Evolutionary conservation across 2,329 filamentous ascomycete genomes (phyloP).

Genomic region (Graphilbum ipis-grandicollis): DNA sequence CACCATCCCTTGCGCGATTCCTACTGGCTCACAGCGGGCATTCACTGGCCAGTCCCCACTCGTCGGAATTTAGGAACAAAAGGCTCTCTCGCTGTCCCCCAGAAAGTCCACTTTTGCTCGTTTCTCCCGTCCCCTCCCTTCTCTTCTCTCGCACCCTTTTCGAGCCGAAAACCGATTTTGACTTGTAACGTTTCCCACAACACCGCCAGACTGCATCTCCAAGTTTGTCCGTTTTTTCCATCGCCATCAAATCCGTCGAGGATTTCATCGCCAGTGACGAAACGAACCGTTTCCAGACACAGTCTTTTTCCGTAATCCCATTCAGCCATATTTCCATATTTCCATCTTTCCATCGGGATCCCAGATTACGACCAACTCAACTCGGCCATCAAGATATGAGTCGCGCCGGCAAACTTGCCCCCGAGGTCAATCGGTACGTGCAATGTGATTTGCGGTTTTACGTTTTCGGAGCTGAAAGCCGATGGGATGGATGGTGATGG

Average conservation of each 20-base stretch:
- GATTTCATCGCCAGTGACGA: no score
- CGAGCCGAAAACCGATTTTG: not conserved
- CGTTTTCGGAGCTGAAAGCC: no score
- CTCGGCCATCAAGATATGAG: conserved; percentile 61
- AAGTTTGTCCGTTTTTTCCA: not conserved
- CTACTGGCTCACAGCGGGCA: no score
- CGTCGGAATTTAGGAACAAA: not conserved
- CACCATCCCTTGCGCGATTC: no score
- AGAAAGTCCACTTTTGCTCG: not conserved
- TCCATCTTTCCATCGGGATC: not conserved
- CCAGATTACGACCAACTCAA: not conserved
- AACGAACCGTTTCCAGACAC: no score
- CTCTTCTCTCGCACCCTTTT: not conserved
- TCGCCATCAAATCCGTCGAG: no score
- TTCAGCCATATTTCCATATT: no score
- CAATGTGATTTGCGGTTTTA: no score
- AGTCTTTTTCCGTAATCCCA: no score
- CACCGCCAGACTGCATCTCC: not conserved
- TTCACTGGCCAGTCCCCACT: no score
- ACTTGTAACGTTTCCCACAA: not conserved
- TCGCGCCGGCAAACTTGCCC: conserved; percentile 91
- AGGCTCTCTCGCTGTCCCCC: not conserved
- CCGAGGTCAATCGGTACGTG: conserved; percentile 92
- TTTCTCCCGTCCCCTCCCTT: no score
- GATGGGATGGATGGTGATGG: not conserved